Evolutionary conservation across 768 basidiomycete species (phyloP).

Genomic region (Strobilomyces confusus): DNA sequence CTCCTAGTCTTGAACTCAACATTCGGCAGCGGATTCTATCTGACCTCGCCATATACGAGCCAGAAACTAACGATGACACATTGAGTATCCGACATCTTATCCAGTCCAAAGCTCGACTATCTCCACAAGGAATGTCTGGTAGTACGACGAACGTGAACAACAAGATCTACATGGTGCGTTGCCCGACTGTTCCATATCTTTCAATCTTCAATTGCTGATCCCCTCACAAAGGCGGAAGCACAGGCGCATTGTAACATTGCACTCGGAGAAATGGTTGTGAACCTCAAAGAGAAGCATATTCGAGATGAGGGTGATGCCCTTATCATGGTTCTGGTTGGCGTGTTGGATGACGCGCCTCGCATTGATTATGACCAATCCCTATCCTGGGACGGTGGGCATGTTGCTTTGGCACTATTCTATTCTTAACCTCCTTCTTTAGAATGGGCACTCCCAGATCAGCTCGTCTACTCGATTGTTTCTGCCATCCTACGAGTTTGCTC

Average conservation of each 20-base stretch:
- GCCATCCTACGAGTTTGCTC: slow-evolving; percentile 68
- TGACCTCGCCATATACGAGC: slow-evolving; percentile 62
- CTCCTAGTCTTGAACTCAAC: slow-evolving; percentile 66
- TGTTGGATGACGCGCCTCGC: slow-evolving; percentile 68
- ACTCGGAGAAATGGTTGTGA: slow-evolving; percentile 73
- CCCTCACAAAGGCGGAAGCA: slow-evolving; percentile 52
- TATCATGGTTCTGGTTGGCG: slow-evolving; percentile 57
- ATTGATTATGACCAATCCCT: slow-evolving; percentile 76
- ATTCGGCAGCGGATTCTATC: slow-evolving; percentile 72
- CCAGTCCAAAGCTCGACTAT: slow-evolving; percentile 55
- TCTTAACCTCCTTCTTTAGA: slow-evolving; percentile 41
- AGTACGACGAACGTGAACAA: slow-evolving; percentile 12
- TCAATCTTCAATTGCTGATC: neutral
- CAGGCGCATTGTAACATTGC: slow-evolving; percentile 78
- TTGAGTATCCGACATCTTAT: slow-evolving; percentile 53
- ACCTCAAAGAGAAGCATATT: slow-evolving; percentile 54
- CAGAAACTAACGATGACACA: slow-evolving; percentile 44
- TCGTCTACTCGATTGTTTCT: slow-evolving; percentile 74
- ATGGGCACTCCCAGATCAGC: slow-evolving; percentile 84
- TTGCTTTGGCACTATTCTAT: neutral
- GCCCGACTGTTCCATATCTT: neutral
- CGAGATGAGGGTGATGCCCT: slow-evolving; percentile 47
- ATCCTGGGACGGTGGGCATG: slow-evolving; percentile 68
- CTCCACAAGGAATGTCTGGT: slow-evolving; percentile 21
- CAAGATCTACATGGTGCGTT: slow-evolving; percentile 56